Evolutionary conservation across 345 rosid genomes (phyloP), one percentile per base, ranked within the genome.

Genomic region (Tarenaya hassleriana): DNA sequence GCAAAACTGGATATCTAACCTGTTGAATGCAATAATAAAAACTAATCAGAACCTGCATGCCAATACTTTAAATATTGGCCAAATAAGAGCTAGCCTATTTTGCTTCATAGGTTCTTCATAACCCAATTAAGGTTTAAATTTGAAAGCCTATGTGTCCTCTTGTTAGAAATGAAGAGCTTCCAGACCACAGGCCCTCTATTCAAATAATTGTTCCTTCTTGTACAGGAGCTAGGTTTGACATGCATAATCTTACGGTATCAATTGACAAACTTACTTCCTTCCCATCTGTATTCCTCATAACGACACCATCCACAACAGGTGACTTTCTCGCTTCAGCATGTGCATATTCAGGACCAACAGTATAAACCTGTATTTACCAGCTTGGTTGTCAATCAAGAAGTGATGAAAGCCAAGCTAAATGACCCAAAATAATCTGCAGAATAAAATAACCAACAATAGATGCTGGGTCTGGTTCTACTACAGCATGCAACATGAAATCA

Each of bases 271-370:
- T 71, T 81, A 88, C 99, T 71, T 94, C 99, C 75, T 94, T 94
- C 40, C 97, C 99, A 68, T 88, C 96, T 24, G 80, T 83, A 66
- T 94, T 88, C 68, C 99, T 84, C 97, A 88, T 80, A 38, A 94
- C 99, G 66, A 94, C 99, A 55, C 99, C 99, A 75, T 94, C 99
- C 46, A 94, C 99, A 73, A 94, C 99, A 9, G 99, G 99, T 63
- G 99, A 94, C 72, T 94, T 94, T 75, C 99, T 86, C 44, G 99
- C 99, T 73, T 94, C 96, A 41, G 99, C 99, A 60, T 94, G 99
- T 20, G 99, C 97, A 70, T 94, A 94, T 65, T 94, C 99, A 44
- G 99, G 82, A 54, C 97, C 99, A 69, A 88, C 99, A 4, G 97
- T 94, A 50, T 94, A 94, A 20, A 94, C 99, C 99, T 92, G 60